Conservation (phyloP, 176 grass and related monocot genomes). For the Musa schizocarpa region DNA sequence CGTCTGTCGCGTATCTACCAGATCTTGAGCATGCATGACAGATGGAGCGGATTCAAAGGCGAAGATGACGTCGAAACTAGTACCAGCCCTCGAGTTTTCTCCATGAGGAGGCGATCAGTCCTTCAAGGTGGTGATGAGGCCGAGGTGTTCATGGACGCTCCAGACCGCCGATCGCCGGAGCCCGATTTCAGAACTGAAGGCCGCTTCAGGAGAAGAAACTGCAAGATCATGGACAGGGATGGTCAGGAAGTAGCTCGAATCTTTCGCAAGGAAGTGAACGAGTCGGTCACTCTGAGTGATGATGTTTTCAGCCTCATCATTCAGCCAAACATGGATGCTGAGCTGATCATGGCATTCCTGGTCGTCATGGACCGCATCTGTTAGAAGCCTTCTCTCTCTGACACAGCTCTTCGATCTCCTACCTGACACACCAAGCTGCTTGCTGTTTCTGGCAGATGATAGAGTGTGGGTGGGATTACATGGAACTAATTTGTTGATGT, state of each 20-base stretch:
- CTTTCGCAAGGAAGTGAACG: conserved; percentile 23
- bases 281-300: conserved; percentile 39
- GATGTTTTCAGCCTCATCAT: conserved; percentile 87
- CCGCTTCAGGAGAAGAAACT: conserved; percentile 51
- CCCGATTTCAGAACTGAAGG: conserved; percentile 47
- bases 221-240: conserved; percentile 37
- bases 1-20: background rate
- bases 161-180: background rate
- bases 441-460: too few species aligned
- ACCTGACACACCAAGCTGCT: too few species aligned
- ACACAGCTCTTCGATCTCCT: too few species aligned
- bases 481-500: too few species aligned
- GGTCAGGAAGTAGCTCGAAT: conserved; percentile 53
- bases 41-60: conserved; percentile 39
- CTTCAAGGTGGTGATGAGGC: conserved; percentile 46
- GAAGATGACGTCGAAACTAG: conserved; percentile 20
- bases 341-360: conserved; percentile 63
- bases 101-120: conserved; percentile 43
- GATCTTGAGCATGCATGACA: conserved; percentile 79
- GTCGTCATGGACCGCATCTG: conserved; percentile 82
- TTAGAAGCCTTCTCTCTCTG: conserved; percentile 15
- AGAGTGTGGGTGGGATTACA: too few species aligned
- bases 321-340: conserved; percentile 37
- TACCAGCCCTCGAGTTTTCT: conserved; percentile 29
- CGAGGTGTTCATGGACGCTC: conserved; percentile 41